A percentile compares a stretch with the other conserved stretches of the same genome.
These are phyloP conservation scores for Rhodotorula babjevae DNA, from an alignment of 768 basidiomycete species.

Conservation along the genomic window DNA sequence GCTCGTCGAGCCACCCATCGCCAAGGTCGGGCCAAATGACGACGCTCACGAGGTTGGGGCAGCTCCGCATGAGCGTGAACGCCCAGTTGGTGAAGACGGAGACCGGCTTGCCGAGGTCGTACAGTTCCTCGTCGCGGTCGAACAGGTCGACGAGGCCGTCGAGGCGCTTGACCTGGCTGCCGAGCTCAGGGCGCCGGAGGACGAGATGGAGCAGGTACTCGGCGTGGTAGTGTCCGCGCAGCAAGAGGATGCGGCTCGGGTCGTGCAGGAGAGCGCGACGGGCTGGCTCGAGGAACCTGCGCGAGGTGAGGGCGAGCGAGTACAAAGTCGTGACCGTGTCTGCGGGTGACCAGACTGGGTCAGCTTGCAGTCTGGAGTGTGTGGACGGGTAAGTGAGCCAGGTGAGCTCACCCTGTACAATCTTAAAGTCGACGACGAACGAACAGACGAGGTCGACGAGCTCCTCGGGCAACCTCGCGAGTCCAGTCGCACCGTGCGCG, in stretches of 20 bases:
- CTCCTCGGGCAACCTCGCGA: neutral
- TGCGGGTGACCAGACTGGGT: neutral
- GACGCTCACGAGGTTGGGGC: neutral
- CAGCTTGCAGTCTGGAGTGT: no score
- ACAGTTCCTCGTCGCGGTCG: neutral
- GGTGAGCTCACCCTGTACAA: no score
- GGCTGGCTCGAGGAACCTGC: neutral
- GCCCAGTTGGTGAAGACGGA: neutral
- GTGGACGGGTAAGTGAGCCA: no score
- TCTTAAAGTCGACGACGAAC: neutral
- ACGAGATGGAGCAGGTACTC: neutral
- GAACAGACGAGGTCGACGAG: neutral
- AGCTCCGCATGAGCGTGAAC: neutral
- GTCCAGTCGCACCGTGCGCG: no score
- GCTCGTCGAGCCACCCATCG: neutral
- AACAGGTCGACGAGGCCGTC: neutral
- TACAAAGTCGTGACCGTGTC: neutral
- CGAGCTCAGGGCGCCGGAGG: neutral
- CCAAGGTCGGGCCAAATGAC: neutral
- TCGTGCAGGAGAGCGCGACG: neutral
- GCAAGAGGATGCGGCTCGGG: neutral
- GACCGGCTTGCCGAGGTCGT: neutral
- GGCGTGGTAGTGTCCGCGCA: rapidly evolving
- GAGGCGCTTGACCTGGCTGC: neutral
- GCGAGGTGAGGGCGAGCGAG: neutral